Percentiles rank a stretch among this genome's conserved stretches.
phyloP scores from a whole-genome alignment of 2,329 filamentous ascomycete genomes.

The Chaetomiaceae sp. region DNA sequence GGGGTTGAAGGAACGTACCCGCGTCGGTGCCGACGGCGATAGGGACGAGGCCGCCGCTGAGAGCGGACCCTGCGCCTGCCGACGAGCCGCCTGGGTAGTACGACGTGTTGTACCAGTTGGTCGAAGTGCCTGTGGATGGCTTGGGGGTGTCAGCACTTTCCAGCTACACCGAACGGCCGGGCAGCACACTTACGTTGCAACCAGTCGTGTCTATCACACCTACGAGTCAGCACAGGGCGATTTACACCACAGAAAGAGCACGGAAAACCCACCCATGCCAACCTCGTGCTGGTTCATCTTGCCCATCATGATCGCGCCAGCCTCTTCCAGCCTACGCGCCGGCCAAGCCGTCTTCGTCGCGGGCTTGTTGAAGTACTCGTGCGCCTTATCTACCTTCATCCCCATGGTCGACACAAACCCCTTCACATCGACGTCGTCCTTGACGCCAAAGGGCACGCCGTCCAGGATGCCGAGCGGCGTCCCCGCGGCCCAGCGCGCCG shows the following conservation, averaged over 20 bases:
- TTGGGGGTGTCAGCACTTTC: conserved; percentile 15
- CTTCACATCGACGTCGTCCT: conserved; percentile 69
- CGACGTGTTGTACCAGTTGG: conserved; percentile 67
- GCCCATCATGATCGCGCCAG: conserved; percentile 68
- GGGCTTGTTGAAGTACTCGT: conserved; percentile 43
- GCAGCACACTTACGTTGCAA: conserved; percentile 54
- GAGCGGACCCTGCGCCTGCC: conserved; percentile 65
- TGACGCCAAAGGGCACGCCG: conserved; percentile 75
- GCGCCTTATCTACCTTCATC: conserved; percentile 52
- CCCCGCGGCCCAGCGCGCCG: conserved; percentile 63
- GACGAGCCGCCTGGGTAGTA: conserved; percentile 82
- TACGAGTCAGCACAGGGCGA: not conserved
- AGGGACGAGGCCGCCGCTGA: conserved; percentile 66
- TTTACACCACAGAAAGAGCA: conserved; percentile 8
- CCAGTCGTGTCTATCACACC: conserved; percentile 67
- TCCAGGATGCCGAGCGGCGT: conserved; percentile 64
- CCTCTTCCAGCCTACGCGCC: conserved; percentile 62
- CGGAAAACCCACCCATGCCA: conserved; percentile 54
- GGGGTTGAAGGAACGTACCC: conserved; percentile 27
- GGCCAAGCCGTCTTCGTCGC: conserved; percentile 60
- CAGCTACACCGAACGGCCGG: too few species aligned
- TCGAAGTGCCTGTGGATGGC: conserved; percentile 64
- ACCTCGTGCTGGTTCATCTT: conserved; percentile 78
- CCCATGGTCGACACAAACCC: conserved; percentile 65
- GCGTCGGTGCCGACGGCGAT: conserved; percentile 70